Evolutionary conservation across 345 rosid genomes (phyloP).

Genomic region (Aquilaria sinensis): DNA sequence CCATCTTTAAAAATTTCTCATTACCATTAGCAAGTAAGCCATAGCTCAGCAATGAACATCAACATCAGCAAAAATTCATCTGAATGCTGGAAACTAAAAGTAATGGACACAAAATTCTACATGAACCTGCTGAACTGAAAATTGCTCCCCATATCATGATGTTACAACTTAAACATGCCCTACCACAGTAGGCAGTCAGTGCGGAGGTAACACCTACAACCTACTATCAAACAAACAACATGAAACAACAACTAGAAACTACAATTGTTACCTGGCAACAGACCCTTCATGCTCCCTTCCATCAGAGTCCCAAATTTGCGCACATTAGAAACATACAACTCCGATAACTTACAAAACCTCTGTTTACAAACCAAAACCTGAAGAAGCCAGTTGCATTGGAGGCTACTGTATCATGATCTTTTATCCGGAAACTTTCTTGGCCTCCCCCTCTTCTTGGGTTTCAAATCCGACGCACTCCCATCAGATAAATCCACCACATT

Average conservation of each 20-base stretch:
- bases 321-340: background rate
- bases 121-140: constrained; percentile 9
- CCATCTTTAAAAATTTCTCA: too few species aligned
- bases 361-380: constrained; percentile 3
- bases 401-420: background rate
- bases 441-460: constrained; percentile 66
- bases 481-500: constrained; percentile 16
- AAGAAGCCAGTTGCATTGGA: background rate
- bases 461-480: constrained; percentile 17
- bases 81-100: background rate
- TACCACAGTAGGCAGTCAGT: constrained; percentile 12
- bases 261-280: constrained; percentile 4
- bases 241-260: constrained; percentile 7
- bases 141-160: constrained; percentile 11
- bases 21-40: too few species aligned
- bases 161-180: constrained; percentile 11
- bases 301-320: background rate
- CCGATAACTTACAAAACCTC: background rate
- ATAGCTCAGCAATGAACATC: too few species aligned
- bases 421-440: constrained; percentile 51
- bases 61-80: background rate
- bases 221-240: constrained; percentile 2
- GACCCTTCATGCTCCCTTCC: constrained; percentile 2
- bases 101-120: too few species aligned
- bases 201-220: constrained; percentile 10